Percentiles rank a stretch among this genome's conserved stretches.
Evolutionary conservation across 441 rosid genomes (phyloP).

Genomic region (Arabidopsis lyrata): DNA sequence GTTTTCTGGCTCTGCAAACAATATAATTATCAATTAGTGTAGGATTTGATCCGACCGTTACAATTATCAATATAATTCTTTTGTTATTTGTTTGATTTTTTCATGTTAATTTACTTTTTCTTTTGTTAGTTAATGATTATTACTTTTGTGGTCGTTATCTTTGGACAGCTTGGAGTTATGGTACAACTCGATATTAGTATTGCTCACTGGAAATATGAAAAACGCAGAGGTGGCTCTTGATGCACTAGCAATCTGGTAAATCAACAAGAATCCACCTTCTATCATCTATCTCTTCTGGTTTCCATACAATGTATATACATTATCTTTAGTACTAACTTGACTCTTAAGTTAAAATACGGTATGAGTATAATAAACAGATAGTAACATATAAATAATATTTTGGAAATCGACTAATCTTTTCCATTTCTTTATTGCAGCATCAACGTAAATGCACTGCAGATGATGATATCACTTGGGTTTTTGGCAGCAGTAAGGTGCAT

Average conservation of each 20-base stretch:
- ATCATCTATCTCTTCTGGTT: background rate
- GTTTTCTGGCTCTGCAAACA: too few species aligned
- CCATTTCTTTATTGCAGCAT: constrained; percentile 49
- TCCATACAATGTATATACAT: background rate
- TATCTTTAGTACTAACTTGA: too few species aligned
- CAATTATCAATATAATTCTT: too few species aligned
- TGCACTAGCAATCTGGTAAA: constrained; percentile 84
- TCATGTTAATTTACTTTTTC: too few species aligned
- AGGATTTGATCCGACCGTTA: too few species aligned
- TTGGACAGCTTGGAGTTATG: constrained; percentile 77
- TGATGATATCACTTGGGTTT: constrained; percentile 88
- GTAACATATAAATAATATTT: background rate
- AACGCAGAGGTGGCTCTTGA: constrained; percentile 77
- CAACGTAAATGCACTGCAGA: constrained; percentile 70
- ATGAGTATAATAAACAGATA: background rate
- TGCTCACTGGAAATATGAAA: constrained; percentile 68
- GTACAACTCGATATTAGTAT: constrained; percentile 77
- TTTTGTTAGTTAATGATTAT: background rate
- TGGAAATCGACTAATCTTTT: background rate
- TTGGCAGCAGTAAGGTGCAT: constrained; percentile 73
- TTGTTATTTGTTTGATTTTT: too few species aligned
- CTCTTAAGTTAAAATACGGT: too few species aligned
- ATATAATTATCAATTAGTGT: too few species aligned
- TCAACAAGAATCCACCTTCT: background rate
- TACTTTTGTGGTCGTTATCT: background rate